Base-by-base conservation (phyloP, 2,329 filamentous ascomycete genomes). In the Phialocephala sp. region DNA sequence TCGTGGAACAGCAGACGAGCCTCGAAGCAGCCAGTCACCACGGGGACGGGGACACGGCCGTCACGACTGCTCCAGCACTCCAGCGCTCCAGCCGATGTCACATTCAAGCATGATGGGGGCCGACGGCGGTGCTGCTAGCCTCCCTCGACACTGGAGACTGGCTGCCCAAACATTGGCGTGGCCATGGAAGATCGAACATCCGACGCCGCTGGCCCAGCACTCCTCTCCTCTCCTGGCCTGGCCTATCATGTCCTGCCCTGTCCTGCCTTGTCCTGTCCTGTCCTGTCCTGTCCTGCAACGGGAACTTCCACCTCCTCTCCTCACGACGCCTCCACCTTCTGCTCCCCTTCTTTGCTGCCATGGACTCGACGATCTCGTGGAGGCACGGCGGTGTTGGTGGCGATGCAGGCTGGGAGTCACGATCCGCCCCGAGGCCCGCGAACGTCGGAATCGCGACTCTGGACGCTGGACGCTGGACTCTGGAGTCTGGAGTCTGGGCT, bases 51-150 rank as follows among this genome's bases (percentile, higher is more conserved):
- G 27, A 24, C 27, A 22, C 41, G 43, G 35, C 36, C 14, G 41
- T 32, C 37, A 41, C 4, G 37, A 41, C 37, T 41, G 37, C 22
- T 59, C 63, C 27, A 32, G 27, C 6, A 6, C 27, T 32, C 27
- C 27, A 32, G 27, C 27, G 27, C 27, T 32, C 27, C 18, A 65
- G 60, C 41, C 58, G 63, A 63, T 55, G 59, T 39, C 52, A 45
- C 35, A 50, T 45, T 36, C 47, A 58, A 50, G 32, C 50, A 57
- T 35, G 43, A 18, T 27, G 27, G 27, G 20, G 50, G 24, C 22
- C 9, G 24, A 32, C 47, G 47, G 24, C 50, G 50, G 24, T 35
- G 24, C 35, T 32, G 24, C 50, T 5, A 54, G 35, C 24, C 32
- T 54, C 15, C 11, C 47, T 52, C n/a, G 15, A 12, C 15, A 41